A percentile compares a stretch with the other conserved stretches of the same genome.
These are phyloP conservation scores for Epichloe glyceriae DNA, from an alignment of 2,329 filamentous ascomycete species.

Conservation along the genomic window DNA sequence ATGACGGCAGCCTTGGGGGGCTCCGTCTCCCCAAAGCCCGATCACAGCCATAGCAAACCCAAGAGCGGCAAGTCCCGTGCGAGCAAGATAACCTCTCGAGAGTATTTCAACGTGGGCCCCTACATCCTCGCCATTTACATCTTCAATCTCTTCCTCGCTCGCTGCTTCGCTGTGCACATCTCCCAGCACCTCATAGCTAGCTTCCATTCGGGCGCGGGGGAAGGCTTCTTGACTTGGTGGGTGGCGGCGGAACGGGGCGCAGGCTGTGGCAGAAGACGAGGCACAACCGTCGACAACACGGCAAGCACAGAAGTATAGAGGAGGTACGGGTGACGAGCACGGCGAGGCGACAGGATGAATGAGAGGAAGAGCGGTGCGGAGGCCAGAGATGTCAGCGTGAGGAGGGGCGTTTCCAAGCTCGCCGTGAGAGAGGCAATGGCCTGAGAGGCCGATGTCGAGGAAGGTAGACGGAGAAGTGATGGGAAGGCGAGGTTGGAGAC, in stretches of 20 bases:
- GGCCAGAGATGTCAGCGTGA: conserved; percentile 55
- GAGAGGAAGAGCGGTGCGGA: conserved; percentile 62
- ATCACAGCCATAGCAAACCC: conserved; percentile 50
- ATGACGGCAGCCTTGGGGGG: conserved; percentile 21
- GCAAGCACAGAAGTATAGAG: conserved; percentile 69
- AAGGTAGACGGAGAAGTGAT: conserved; percentile 66
- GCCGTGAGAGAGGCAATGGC: conserved; percentile 56
- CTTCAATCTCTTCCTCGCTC: conserved; percentile 38
- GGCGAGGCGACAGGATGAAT: conserved; percentile 61
- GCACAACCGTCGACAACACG: conserved; percentile 44
- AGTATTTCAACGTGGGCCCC: conserved; percentile 42
- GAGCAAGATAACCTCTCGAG: conserved; percentile 38
- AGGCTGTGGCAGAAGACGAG: conserved; percentile 30
- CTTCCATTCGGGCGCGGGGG: conserved; percentile 42
- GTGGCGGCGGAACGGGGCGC: conserved; percentile 14
- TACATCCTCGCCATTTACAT: conserved; percentile 51
- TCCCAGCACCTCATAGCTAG: conserved; percentile 57
- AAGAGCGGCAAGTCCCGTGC: conserved; percentile 39
- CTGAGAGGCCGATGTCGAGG: conserved; percentile 55
- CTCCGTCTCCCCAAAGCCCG: conserved; percentile 54
- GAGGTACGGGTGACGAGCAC: conserved; percentile 75
- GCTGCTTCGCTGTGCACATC: conserved; percentile 36
- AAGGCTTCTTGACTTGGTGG: conserved; percentile 17
- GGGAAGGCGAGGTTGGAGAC: conserved; percentile 68
- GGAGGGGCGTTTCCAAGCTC: conserved; percentile 51